Evolutionary conservation across 129 eudicot genomes (phyloP).

Genomic region (Solidago caesia): DNA sequence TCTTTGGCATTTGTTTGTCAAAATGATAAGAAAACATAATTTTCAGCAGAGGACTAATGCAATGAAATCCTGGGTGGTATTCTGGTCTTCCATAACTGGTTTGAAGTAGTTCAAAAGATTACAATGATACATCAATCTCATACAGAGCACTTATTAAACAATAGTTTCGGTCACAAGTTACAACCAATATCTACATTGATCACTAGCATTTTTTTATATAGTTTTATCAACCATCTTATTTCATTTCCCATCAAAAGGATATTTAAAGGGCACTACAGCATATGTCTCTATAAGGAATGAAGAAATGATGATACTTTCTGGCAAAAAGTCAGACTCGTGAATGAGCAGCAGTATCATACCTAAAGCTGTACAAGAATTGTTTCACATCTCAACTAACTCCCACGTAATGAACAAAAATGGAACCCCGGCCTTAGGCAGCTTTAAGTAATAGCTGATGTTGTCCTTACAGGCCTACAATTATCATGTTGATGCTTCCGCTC

Average conservation of each 20-base stretch:
- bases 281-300: slow-evolving; percentile 37
- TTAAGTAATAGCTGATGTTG: slow-evolving; percentile 11
- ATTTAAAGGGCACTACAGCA: slow-evolving; percentile 13
- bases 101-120: neutral
- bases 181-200: neutral
- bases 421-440: slow-evolving; percentile 20
- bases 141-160: neutral
- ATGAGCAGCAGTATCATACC: slow-evolving; percentile 29
- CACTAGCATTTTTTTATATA: neutral
- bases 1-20: neutral
- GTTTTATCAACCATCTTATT: slow-evolving; percentile 11
- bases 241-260: slow-evolving; percentile 21
- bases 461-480: slow-evolving; percentile 10
- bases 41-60: neutral
- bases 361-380: slow-evolving; percentile 37
- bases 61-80: neutral
- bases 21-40: neutral
- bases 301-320: slow-evolving; percentile 30
- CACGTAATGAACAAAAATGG: slow-evolving; percentile 43
- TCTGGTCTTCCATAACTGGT: neutral
- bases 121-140: neutral
- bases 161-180: neutral
- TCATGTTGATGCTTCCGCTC: slow-evolving; percentile 14
- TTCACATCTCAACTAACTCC: slow-evolving; percentile 26
- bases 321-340: slow-evolving; percentile 17